Evolutionary conservation across 2,329 filamentous ascomycete species (phyloP).

Genomic region (Geoglossum cookeanum): DNA sequence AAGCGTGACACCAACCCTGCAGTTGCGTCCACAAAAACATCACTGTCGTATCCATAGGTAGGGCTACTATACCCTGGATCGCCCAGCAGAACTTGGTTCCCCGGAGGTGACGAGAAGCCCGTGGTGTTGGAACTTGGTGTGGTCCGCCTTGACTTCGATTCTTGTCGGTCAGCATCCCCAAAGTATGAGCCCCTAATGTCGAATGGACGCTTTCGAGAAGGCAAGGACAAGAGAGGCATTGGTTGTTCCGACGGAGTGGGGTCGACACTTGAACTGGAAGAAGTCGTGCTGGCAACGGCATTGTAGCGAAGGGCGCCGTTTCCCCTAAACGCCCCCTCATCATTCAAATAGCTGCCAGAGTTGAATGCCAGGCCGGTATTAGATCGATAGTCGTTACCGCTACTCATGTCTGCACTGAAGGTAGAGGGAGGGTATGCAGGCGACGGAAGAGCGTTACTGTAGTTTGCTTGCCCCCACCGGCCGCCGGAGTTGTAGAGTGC

Average conservation of each 20-base stretch:
- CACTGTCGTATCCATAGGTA: slow-evolving; percentile 1
- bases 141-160: neutral
- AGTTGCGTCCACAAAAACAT: neutral
- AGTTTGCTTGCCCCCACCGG: neutral
- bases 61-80: slow-evolving; percentile 2
- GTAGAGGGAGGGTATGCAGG: neutral
- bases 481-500: neutral
- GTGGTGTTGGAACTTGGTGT: neutral
- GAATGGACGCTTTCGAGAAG: neutral
- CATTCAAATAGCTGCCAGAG: neutral
- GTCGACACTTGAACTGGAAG: neutral
- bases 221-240: neutral
- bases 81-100: neutral
- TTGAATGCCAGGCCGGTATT: neutral
- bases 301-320: neutral
- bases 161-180: neutral
- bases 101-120: neutral
- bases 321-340: neutral
- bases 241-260: neutral
- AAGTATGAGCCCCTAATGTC: neutral
- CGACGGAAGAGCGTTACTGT: neutral
- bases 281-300: neutral
- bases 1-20: neutral
- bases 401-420: neutral
- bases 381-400: neutral